Percentiles rank a stretch among this genome's conserved stretches.
These are phyloP conservation scores for Pythium graminicola DNA, from an alignment of 352 stramenopile genomes.

Conservation along the genomic window DNA sequence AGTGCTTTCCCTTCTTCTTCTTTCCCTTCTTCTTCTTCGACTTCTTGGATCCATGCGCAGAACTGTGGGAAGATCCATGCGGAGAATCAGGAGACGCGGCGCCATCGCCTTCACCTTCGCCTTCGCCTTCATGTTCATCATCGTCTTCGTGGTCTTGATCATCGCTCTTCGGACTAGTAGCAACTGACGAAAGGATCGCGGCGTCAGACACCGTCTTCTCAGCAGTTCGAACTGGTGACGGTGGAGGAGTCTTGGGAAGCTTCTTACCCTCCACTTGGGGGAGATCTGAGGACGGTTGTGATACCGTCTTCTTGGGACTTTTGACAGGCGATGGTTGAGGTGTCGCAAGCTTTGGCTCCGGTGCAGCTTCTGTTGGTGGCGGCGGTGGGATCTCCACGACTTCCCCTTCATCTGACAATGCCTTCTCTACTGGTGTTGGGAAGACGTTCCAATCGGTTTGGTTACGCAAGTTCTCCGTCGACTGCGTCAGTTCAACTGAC, in stretches of 20 bases:
- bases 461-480: constrained; percentile 30
- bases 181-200: not conserved
- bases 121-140: constrained; percentile 4
- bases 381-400: constrained; percentile 7
- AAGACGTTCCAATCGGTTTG: constrained; percentile 20
- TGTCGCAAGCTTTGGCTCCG: constrained; percentile 2
- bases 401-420: constrained; percentile 15
- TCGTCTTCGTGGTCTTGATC: constrained; percentile 6
- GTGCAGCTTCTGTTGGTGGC: not conserved
- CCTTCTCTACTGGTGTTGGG: constrained; percentile 6
- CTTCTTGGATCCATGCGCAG: constrained; percentile 26
- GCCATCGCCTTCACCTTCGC: constrained; percentile 20
- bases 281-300: constrained; percentile 21
- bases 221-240: constrained; percentile 5
- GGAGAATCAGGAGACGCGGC: constrained; percentile 17
- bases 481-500: constrained; percentile 55
- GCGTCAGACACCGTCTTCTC: not conserved
- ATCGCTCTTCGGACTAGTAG: constrained; percentile 7
- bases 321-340: constrained; percentile 6
- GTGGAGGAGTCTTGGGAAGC: constrained; percentile 14
- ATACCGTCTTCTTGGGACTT: constrained; percentile 21
- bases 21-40: constrained; percentile 59
- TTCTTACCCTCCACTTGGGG: constrained; percentile 7
- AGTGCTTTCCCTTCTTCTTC: constrained; percentile 10
- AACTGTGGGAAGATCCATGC: no score